Evolutionary conservation across 768 basidiomycete species (phyloP), one percentile per base, ranked within the genome.

Genomic region (Hortiboletus campestris): DNA sequence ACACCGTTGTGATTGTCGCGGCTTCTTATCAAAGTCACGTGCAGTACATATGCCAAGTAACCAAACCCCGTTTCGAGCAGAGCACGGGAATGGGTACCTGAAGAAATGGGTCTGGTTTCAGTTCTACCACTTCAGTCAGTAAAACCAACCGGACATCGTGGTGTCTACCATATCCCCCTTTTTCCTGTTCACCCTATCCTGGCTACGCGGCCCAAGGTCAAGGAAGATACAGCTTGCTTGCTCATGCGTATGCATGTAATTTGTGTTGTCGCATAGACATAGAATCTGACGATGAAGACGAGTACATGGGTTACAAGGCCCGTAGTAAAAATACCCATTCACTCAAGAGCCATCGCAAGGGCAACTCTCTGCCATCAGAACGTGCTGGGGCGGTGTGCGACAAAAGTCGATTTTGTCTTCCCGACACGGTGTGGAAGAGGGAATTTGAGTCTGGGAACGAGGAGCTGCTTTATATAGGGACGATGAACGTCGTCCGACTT

Each of bases 391-490:
- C 91, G 85, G 68, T 75, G 74, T 34, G 93, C 91, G 48, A 86
- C 83, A 72, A 95, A 95, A 55, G 85, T 91, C 63, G 86, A 85
- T 64, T 84, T 87, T 59, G 77, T 72, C 80, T 93, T 94, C 59
- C 78, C 60, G 55, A 94, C 84, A 52, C 97, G 89, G 75, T 91
- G 91, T 58, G 96, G 94, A 47, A 98, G 87, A 59, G 96, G 96
- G 94, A 98, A 99, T 76, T 88, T 94, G 82, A 98, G 90, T 58
- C 81, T 78, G 57, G 94, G 94, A 51, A 78, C 79, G 66, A 98
- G 79, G 66, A 98, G 85, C 75, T 99, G 97, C 79, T 89, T 94
- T 84, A 98, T 98, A 83, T 98, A 96, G 17, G 97, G 91, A 65
- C 97, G 88, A 76, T 94, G 91, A 62, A 98, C 74, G 69, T 98